These are phyloP conservation scores for Boletellus deceptivus DNA, from an alignment of 1,284 basidiomycete species.

Conservation along the genomic window DNA sequence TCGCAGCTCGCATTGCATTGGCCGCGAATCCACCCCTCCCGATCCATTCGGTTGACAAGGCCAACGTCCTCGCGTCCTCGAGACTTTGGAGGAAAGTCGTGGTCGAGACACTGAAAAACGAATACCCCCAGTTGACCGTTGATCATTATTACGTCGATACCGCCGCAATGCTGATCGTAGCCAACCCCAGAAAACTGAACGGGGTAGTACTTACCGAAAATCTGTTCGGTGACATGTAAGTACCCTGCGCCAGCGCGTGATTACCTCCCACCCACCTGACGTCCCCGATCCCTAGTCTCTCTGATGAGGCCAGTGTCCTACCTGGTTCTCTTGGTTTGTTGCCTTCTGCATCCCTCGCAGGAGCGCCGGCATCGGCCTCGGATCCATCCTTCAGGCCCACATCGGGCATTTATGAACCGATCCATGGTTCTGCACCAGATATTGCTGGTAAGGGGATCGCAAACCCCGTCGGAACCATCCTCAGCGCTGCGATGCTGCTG, in stretches of 20 bases:
- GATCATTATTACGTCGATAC: slow-evolving; percentile 96
- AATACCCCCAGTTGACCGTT: slow-evolving; percentile 84
- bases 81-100: slow-evolving; percentile 94
- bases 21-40: slow-evolving; percentile 81
- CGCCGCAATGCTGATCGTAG: slow-evolving; percentile 94
- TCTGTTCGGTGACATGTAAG: slow-evolving; percentile 94
- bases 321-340: slow-evolving; percentile 96
- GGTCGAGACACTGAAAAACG: slow-evolving; percentile 75
- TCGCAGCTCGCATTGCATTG: slow-evolving; percentile 92
- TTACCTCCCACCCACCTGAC: slow-evolving; percentile 1
- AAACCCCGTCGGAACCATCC: slow-evolving; percentile 96
- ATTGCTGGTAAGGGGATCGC: slow-evolving; percentile 95
- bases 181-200: slow-evolving; percentile 91
- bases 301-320: slow-evolving; percentile 96
- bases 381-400: slow-evolving; percentile 72
- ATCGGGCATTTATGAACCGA: slow-evolving; percentile 93
- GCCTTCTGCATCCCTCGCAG: slow-evolving; percentile 93
- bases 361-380: slow-evolving; percentile 75
- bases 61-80: slow-evolving; percentile 96
- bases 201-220: slow-evolving; percentile 95
- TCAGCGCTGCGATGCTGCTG: slow-evolving; percentile 93
- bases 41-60: slow-evolving; percentile 97
- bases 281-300: slow-evolving; percentile 58
- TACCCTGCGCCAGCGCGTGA: slow-evolving; percentile 9
- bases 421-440: slow-evolving; percentile 94